These are phyloP conservation scores for Podaxis sp. DNA, from an alignment of 768 basidiomycete species.

Conservation along the genomic window DNA sequence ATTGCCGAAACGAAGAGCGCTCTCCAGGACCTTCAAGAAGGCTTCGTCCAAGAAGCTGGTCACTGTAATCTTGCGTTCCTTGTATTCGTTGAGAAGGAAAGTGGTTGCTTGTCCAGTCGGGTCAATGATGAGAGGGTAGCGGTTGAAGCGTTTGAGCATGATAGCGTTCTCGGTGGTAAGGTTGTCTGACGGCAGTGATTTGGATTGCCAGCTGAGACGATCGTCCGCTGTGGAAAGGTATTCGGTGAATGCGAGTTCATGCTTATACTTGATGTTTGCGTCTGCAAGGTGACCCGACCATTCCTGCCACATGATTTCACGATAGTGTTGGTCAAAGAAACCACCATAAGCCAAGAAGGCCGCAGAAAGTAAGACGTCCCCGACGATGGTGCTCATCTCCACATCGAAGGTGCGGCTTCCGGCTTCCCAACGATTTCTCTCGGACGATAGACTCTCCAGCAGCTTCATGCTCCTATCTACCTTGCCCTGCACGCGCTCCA, in stretches of 20 bases:
- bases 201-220: conserved; percentile 92
- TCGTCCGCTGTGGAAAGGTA: conserved; percentile 98
- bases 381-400: conserved; percentile 98
- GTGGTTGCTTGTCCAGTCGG: conserved; percentile 96
- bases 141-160: conserved; percentile 97
- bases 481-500: conserved; percentile 96
- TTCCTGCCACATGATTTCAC: conserved; percentile 95
- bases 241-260: conserved; percentile 89
- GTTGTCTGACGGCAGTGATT: conserved; percentile 92
- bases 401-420: conserved; percentile 95
- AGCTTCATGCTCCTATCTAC: conserved; percentile 97
- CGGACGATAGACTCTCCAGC: conserved; percentile 91
- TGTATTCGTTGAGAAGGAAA: conserved; percentile 93
- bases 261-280: conserved; percentile 89
- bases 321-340: conserved; percentile 98
- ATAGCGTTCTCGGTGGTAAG: conserved; percentile 99
- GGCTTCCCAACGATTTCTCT: conserved; percentile 90
- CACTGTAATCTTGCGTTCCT: conserved; percentile 94
- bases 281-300: conserved; percentile 90
- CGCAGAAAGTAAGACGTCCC: conserved; percentile 92
- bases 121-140: conserved; percentile 97
- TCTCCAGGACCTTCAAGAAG: conserved; percentile 97
- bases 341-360: conserved; percentile 97
- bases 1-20: conserved; percentile 97
- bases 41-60: conserved; percentile 99